Base-by-base conservation (phyloP, 2,329 filamentous ascomycete genomes). In the Lasiodiplodia sp. region DNA sequence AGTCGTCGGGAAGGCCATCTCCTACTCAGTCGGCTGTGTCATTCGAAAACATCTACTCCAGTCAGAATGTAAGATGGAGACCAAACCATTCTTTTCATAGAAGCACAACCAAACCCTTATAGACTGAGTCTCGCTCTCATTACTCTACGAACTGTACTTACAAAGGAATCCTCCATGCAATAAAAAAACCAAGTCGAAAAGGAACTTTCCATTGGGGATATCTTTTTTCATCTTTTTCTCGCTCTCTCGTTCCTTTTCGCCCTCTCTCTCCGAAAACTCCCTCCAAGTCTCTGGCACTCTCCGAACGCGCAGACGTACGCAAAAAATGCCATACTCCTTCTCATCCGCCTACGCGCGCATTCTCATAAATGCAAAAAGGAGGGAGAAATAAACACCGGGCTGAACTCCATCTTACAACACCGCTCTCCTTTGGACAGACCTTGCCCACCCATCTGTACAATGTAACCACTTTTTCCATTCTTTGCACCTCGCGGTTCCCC, bases 191-290 rank as follows among this genome's bases (percentile, higher is more conserved):
- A 52, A 23, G 10, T 52, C 21, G 21, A 52, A 23, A 53, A 28
- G 51, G 11, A 53, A 28, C 23, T 11, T 21, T 47, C 51, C 51
- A 53, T 53, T 23, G 21, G 51, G 51, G 51, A 53, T 53, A 53
- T 53, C 51, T 53, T 53, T 53, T 53, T 53, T 53, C 51, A 53
- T 53, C 51, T 53, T 53, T 53, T 53, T 53, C 51, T 53, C 51
- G n/a, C 23, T 53, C 7, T 4, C 47, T 52, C 23, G 5, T n/a
- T 18, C 18, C 40, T 18, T 8, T 18, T 14, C 40, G 3, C 16
- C 7, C 5, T 18, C 40, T 8, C 16, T 18, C 5, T 18, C 40
- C 40, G 18, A 3, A 14, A 8, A 14, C 21, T 44, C 16, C 18
- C 40, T 44, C 16, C 18, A 7, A 44, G 23, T 44, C 40, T 44